These are phyloP conservation scores for Astrephomene gubernaculifera DNA, from an alignment of 139 green algal species.

Conservation along the genomic window DNA sequence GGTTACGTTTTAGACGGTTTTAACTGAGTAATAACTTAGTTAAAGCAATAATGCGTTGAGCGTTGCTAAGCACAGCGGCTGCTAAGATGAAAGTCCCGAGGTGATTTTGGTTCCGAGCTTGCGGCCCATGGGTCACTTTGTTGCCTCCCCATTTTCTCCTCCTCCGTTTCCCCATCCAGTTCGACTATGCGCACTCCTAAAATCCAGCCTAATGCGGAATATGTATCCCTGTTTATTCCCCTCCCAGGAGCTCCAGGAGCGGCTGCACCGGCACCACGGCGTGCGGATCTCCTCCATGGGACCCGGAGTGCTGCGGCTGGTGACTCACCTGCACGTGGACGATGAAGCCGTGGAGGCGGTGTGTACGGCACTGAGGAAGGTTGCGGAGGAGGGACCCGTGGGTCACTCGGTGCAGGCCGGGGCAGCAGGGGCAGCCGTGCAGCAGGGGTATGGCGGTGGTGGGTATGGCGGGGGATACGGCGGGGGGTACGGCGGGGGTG, in stretches of 20 bases:
- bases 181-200: not conserved
- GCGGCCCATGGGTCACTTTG: not conserved
- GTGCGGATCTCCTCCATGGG: constrained; percentile 46
- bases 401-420: not conserved
- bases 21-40: not conserved
- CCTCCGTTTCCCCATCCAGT: not conserved
- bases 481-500: too few species aligned
- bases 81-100: not conserved
- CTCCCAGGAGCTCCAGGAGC: constrained; percentile 10
- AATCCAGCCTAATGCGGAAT: not conserved
- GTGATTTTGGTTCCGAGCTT: not conserved
- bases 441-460: too few species aligned
- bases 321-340: constrained; percentile 48
- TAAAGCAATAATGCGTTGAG: not conserved
- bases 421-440: not conserved
- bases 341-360: constrained; percentile 13
- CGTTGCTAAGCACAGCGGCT: not conserved
- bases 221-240: not conserved
- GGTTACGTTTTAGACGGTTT: too few species aligned
- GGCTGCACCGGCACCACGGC: not conserved
- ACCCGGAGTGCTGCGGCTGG: constrained; percentile 41
- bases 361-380: not conserved
- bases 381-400: not conserved
- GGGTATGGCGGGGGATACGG: too few species aligned
- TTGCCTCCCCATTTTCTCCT: not conserved